A percentile compares a stretch with the other conserved stretches of the same genome.
phyloP scores from a whole-genome alignment of 2,329 filamentous ascomycete species.

The Emmonsiellopsis sp. region DNA sequence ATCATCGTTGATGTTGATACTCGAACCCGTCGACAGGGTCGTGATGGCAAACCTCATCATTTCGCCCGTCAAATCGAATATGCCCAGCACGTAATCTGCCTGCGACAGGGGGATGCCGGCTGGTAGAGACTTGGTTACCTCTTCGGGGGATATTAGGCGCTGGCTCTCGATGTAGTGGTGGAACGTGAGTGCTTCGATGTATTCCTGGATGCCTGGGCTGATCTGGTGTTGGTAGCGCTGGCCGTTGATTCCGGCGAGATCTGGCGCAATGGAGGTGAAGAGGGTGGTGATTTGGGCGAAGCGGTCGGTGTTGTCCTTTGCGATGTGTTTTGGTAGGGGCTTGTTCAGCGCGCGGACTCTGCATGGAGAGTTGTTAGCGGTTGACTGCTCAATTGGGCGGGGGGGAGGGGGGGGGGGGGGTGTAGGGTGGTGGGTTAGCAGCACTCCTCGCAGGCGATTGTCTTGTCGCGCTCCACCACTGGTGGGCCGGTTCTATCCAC shows the following conservation, averaged over 20 bases:
- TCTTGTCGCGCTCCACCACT: too few species aligned
- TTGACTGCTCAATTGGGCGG: constrained; percentile 16
- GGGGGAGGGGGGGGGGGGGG: not conserved
- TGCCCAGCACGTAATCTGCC: constrained; percentile 79
- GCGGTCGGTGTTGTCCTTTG: constrained; percentile 60
- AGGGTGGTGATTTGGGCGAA: constrained; percentile 61
- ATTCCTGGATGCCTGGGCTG: constrained; percentile 77
- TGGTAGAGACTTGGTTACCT: constrained; percentile 40
- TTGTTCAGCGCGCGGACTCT: constrained; percentile 32
- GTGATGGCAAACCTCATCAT: constrained; percentile 96
- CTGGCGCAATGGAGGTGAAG: constrained; percentile 58
- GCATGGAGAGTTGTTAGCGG: not conserved
- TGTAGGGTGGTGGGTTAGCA: too few species aligned
- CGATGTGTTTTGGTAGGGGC: constrained; percentile 55
- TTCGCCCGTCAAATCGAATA: constrained; percentile 92
- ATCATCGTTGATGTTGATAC: constrained; percentile 17
- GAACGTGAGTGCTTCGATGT: constrained; percentile 85
- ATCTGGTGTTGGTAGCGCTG: constrained; percentile 74
- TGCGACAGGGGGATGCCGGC: constrained; percentile 56
- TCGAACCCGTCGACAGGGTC: constrained; percentile 62
- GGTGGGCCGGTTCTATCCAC: too few species aligned
- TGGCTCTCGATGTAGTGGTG: constrained; percentile 76
- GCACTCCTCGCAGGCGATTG: too few species aligned
- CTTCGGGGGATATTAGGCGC: constrained; percentile 58
- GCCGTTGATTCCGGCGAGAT: constrained; percentile 69